phyloP scores from a whole-genome alignment of 768 basidiomycete genomes.

The Suillus occidentalis region DNA sequence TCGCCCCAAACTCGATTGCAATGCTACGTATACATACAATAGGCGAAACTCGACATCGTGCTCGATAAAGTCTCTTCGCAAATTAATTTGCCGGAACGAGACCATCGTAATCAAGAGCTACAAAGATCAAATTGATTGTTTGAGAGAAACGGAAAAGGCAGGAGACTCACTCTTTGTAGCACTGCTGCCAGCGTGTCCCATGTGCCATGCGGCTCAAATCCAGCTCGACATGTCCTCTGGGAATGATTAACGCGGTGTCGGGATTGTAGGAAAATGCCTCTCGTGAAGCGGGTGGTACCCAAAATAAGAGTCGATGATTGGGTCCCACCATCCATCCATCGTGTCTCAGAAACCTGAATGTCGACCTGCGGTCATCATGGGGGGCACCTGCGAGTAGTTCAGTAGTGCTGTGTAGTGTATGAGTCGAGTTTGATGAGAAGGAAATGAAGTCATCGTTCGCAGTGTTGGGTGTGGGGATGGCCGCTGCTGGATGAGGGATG shows the following conservation, averaged over 20 bases:
- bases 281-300: background rate
- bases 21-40: background rate
- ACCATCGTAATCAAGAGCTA: background rate
- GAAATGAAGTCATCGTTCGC: background rate
- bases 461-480: background rate
- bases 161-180: background rate
- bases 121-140: background rate
- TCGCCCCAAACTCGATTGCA: background rate
- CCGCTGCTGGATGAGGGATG: background rate
- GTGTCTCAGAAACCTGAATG: rapidly evolving
- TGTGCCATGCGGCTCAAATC: background rate
- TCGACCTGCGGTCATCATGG: background rate
- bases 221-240: background rate
- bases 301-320: background rate
- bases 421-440: background rate
- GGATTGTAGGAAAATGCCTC: background rate
- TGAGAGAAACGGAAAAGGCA: background rate
- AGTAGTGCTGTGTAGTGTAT: background rate
- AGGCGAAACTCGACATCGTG: background rate
- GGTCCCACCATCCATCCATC: background rate
- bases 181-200: background rate
- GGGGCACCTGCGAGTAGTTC: background rate
- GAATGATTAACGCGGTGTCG: background rate
- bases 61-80: background rate
- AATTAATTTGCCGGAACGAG: background rate